Evolutionary conservation across 495 filamentous ascomycete species (phyloP).

Genomic region (Trichoderma erinaceum): DNA sequence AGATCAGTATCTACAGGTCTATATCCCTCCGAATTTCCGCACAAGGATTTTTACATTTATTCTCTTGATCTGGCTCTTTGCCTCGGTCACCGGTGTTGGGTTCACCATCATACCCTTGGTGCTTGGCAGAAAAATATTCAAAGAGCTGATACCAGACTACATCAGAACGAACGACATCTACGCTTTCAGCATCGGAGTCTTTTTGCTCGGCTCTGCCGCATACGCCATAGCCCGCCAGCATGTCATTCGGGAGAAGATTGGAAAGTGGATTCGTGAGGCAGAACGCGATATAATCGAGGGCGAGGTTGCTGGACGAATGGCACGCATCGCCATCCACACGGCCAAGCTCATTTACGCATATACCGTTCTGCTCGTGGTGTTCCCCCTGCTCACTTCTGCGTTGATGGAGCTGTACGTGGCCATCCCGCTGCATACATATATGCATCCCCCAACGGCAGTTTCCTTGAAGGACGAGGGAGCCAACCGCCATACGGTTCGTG

Average conservation of each 20-base stretch:
- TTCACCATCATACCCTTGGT: conserved; percentile 79
- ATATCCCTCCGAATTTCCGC: conserved; percentile 82
- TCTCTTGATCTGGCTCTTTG: conserved; percentile 86
- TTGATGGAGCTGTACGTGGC: conserved; percentile 84
- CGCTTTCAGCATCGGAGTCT: conserved; percentile 84
- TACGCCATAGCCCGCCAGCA: conserved; percentile 53
- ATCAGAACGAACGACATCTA: conserved; percentile 89
- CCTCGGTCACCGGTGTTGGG: conserved; percentile 83
- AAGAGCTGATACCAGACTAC: conserved; percentile 55
- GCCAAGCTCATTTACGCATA: conserved; percentile 64
- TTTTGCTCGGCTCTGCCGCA: conserved; percentile 59
- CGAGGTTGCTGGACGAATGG: neutral
- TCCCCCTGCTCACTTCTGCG: conserved; percentile 77
- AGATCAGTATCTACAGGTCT: conserved; percentile 71
- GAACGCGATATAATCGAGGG: conserved; percentile 24
- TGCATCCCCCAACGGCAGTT: conserved; percentile 36
- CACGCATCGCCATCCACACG: conserved; percentile 10
- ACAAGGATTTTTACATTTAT: conserved; percentile 79
- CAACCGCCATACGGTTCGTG: conserved; percentile 63
- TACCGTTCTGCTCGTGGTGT: conserved; percentile 59
- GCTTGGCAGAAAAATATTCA: conserved; percentile 73
- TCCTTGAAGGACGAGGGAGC: neutral
- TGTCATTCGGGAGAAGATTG: conserved; percentile 36
- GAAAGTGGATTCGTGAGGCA: conserved; percentile 27
- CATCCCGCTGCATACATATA: conserved; percentile 81